A percentile compares a stretch with the other conserved stretches of the same genome.
Conservation (phyloP, 2,329 filamentous ascomycete species). For the Ceratocystis smalleyi region DNA sequence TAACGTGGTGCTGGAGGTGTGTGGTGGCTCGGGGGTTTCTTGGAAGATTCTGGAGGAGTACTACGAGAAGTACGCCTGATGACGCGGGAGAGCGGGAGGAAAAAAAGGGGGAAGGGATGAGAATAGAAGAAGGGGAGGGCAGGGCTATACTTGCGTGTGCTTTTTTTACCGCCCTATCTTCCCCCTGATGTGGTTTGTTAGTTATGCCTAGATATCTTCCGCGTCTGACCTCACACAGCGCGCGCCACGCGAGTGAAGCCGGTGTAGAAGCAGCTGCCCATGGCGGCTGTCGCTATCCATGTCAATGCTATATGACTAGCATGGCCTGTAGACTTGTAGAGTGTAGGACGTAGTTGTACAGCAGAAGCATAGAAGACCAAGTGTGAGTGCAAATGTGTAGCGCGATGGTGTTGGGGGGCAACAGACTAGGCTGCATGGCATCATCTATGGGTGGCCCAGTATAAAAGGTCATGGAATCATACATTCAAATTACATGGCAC, state of each 20-base stretch:
- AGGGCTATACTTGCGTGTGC: not conserved
- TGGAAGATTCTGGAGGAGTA: slow-evolving; percentile 46
- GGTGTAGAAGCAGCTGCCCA: not conserved
- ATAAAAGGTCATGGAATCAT: not conserved
- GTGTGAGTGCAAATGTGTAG: not conserved
- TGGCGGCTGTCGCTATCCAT: not conserved
- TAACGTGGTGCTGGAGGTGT: slow-evolving; percentile 72
- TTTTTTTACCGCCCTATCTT: not conserved
- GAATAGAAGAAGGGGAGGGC: not conserved
- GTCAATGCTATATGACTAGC: not conserved
- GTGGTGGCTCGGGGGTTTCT: slow-evolving; percentile 58
- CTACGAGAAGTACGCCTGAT: slow-evolving; percentile 29
- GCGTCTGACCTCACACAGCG: slow-evolving; percentile 2
- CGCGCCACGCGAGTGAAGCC: not conserved
- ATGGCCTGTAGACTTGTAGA: not conserved
- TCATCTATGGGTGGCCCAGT: not conserved
- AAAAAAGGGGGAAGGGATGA: not conserved
- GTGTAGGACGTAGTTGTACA: not conserved
- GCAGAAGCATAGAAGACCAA: not conserved
- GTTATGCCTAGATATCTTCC: slow-evolving; percentile 3
- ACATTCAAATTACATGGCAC: not conserved
- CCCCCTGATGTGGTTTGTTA: not conserved
- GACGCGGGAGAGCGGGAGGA: not conserved
- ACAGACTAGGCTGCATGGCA: not conserved
- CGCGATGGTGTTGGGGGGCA: not conserved